These are phyloP conservation scores for Cercospora brassicicola DNA, from an alignment of 2,329 filamentous ascomycete genomes.

Conservation along the genomic window DNA sequence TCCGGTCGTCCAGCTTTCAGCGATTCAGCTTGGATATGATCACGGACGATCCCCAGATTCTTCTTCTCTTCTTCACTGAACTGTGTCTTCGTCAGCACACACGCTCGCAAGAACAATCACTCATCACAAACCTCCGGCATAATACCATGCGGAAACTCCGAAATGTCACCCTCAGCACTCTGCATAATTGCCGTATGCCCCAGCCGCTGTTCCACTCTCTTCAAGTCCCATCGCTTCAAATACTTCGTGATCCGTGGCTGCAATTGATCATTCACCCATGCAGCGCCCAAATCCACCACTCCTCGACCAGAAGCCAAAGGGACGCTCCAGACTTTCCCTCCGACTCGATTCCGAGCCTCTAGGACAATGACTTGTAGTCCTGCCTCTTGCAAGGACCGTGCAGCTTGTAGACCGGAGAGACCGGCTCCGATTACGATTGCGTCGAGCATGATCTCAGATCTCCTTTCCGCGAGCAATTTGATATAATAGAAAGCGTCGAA, in stretches of 20 bases:
- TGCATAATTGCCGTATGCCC: constrained; percentile 7
- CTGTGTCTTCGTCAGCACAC: not conserved
- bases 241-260: constrained; percentile 42
- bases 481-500: too few relatives aligned
- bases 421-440: constrained; percentile 28
- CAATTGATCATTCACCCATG: constrained; percentile 59
- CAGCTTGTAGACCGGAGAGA: constrained; percentile 33
- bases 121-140: not conserved
- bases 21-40: constrained; percentile 41
- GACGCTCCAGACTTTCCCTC: constrained; percentile 28
- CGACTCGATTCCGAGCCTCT: constrained; percentile 35
- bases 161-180: not conserved
- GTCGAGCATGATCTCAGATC: constrained; percentile 7
- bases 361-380: constrained; percentile 28
- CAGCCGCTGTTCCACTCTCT: constrained; percentile 5
- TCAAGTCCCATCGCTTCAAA: not conserved
- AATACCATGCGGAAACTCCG: constrained; percentile 32
- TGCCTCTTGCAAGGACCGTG: constrained; percentile 25
- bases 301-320: constrained; percentile 30
- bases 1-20: constrained; percentile 36
- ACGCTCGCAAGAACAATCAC: not conserved
- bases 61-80: constrained; percentile 22
- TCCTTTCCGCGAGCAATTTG: not conserved
- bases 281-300: constrained; percentile 54
- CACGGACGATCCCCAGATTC: constrained; percentile 38